Base-by-base conservation (phyloP, 768 basidiomycete species). In the Boletus rufocinnamomeus region DNA sequence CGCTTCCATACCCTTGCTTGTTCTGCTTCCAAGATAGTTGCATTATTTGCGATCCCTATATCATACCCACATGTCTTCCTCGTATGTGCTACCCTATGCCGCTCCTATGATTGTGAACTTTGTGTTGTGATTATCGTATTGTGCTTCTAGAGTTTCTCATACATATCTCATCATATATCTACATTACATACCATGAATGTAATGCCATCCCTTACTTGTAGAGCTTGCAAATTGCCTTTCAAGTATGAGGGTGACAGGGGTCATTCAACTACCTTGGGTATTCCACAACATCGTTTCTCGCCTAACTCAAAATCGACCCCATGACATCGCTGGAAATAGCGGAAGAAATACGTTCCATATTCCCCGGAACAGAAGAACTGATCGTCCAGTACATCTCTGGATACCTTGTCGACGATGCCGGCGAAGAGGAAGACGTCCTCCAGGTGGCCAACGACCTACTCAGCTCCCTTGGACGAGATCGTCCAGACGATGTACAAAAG, bases 311-410 rank as follows among this genome's bases (percentile, higher is more conserved):
- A 2, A 49, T 52, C 61, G 21, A 45, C 61, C n/a, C 35, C 40
- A 89, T 89, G 88, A 84, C 87, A 48, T 83, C 85, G 44, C 80
- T 84, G 59, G 88, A 91, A 65, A 87, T 93, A 63, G 89, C 90
- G 21, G 85, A 90, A 71, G 87, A 90, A 69, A 91, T 93, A 60
- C 82, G 89, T 30, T 73, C 76, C 11, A 77, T 73, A 44, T 82
- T 92, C 55, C 89, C 89, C 1, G 90, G 84, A 10, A 87, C 90
- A 2, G 93, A 95, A 66, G 92, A 94, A 69, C 82, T 91, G 60
- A 82, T 94, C 60, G 86, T 93, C 5, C 88, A 93, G 59, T 95
- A 94, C 69, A 82, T 95, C 32, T 80, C 89, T n/a, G 92, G 92
- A 41, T 92, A 91, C 68, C 84, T 94, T 30, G 84, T 93, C 54